Conservation (phyloP, 768 basidiomycete genomes). For the Boletus barrowsii region DNA sequence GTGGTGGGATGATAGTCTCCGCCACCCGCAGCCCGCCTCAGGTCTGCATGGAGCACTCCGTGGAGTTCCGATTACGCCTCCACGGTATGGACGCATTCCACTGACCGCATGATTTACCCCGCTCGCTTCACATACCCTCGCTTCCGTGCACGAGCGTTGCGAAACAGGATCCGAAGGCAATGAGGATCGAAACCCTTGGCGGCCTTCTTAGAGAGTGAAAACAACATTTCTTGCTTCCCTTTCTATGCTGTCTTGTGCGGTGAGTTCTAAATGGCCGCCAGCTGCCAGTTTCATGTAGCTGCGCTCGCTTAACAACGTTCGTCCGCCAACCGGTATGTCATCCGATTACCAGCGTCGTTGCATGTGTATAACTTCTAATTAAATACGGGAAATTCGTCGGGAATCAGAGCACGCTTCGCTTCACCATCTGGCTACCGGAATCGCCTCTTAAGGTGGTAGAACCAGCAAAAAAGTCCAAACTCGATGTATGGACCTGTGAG, state of each 20-base stretch:
- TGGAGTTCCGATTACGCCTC: constrained; percentile 23
- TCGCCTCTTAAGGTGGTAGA: neutral
- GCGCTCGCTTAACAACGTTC: constrained; percentile 8
- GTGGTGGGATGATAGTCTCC: constrained; percentile 1
- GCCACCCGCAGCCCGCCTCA: constrained; percentile 1
- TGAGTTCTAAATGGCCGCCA: neutral
- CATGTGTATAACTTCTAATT: neutral
- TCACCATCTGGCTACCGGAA: neutral
- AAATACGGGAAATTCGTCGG: no score
- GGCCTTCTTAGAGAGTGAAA: constrained; percentile 3
- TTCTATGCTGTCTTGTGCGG: constrained; percentile 4
- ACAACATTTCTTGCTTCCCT: neutral
- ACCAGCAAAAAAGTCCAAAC: neutral
- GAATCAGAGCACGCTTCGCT: neutral
- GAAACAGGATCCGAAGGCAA: constrained; percentile 21
- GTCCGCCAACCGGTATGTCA: neutral
- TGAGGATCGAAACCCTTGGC: constrained; percentile 18
- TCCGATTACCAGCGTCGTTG: constrained; percentile 6
- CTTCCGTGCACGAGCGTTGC: constrained; percentile 17
- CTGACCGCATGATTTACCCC: constrained; percentile 13
- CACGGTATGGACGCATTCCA: constrained; percentile 1
- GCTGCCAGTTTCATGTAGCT: constrained; percentile 13
- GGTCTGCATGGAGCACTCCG: constrained; percentile 10
- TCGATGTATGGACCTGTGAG: neutral
- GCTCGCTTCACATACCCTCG: constrained; percentile 15